Evolutionary conservation across 2,329 filamentous ascomycete genomes (phyloP), one percentile per base, ranked within the genome.

Genomic region (Claviceps cyperi): DNA sequence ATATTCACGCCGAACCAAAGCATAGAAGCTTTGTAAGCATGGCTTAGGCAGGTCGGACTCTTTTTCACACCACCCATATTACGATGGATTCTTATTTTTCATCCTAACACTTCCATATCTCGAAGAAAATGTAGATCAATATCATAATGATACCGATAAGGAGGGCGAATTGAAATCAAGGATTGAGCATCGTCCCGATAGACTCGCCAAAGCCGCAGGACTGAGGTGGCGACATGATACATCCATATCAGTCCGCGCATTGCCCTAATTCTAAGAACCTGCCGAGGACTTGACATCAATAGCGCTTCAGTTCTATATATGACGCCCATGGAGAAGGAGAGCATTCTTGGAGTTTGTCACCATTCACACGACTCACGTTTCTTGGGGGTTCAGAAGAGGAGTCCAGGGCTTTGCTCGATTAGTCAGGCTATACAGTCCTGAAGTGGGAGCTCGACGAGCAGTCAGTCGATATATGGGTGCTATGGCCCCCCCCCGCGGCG

Each of bases 21-120:
- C 43, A 52, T 52, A 52, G 51, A 52, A 47, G 48, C 51, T 45
- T 45, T 52, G 51, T 50, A 53, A 44, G 51, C 49, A 47, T 15
- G 46, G 36, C 22, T 7, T 9, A n/a, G 36, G 17, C 46, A 40
- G 15, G 13, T 38, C 21, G 35, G 37, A 47, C 4, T 40, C 19
- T 22, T 22, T n/a, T n/a, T 22, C 35, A 38, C 14, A 36, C 24
- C 40, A 43, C 21, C 11, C 5, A 7, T 4, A n/a, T 43, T 2
- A 43, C 13, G 11, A 43, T 24, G 21, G 13, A 43, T 14, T 6
- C 17, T 44, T 13, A 9, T n/a, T 15, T 19, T 4, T 17, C n/a
- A 24, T 24, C 21, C 4, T 32, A 47, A 47, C 22, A 21, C 13
- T n/a, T 19, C 13, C 7, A 22, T 14, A 36, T 22, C 9, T n/a